Evolutionary conservation across 208 protist genomes (phyloP), one percentile per base, ranked within the genome.

Genomic region (Leishmania tropica): DNA sequence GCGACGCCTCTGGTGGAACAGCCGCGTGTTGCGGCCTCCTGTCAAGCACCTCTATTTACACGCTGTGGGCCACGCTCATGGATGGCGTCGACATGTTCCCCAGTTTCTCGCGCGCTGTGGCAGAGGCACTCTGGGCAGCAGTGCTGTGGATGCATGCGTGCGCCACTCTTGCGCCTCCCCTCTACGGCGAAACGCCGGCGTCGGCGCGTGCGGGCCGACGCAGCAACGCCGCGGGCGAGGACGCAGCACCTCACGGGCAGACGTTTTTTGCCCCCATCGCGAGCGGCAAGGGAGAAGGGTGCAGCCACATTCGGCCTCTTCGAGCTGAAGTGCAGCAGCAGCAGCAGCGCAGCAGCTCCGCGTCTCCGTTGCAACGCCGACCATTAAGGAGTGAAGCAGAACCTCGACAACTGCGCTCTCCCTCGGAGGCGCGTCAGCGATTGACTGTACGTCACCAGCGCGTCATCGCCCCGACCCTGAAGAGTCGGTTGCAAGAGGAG

Each of bases 131-230:
- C 71, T 85, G 83, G 83, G 77, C 78, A 15, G 83, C 83, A n/a
- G 83, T 85, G 70, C 5, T 79, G 65, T 81, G 78, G 83, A 81
- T 85, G 83, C 60, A 76, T 48, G 28, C 45, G n/a, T 47, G 76
- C 47, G 35, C 73, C 31, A 11, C 42, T 54, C 28, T 40, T 51
- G 15, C 70, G 13, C n/a, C n/a, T n/a, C n/a, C n/a, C n/a, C n/a
- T n/a, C n/a, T n/a, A n/a, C n/a, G n/a, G n/a, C n/a, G n/a, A n/a
- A n/a, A n/a, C n/a, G n/a, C n/a, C n/a, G n/a, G n/a, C n/a, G n/a
- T n/a, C n/a, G n/a, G n/a, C n/a, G n/a, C n/a, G n/a, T n/a, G n/a
- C n/a, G n/a, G n/a, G n/a, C n/a, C n/a, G n/a, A n/a, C n/a, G n/a
- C n/a, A n/a, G n/a, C n/a, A n/a, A n/a, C n/a, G n/a, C n/a, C n/a